A percentile compares a stretch with the other conserved stretches of the same genome.
Evolutionary conservation across 1,284 basidiomycete genomes (phyloP).

Genomic region (Tilletia setariae): DNA sequence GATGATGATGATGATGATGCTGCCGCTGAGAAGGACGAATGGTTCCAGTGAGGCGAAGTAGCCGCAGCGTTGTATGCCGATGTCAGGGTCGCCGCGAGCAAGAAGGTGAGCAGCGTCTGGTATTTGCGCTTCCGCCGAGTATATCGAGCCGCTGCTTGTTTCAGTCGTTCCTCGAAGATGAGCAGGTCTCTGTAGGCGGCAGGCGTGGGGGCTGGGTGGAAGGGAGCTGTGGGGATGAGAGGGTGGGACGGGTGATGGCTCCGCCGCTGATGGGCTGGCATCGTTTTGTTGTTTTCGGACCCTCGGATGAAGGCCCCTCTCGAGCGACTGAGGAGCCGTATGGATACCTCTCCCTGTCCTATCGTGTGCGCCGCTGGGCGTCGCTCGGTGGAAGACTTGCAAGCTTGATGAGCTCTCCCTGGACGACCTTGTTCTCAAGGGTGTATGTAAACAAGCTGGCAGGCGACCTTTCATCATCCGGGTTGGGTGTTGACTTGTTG

Average conservation of each 20-base stretch:
- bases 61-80: slow-evolving; percentile 66
- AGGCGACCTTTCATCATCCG: no score
- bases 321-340: no score
- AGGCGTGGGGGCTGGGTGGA: slow-evolving; percentile 64
- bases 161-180: slow-evolving; percentile 91
- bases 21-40: no score
- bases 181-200: slow-evolving; percentile 83
- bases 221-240: slow-evolving; percentile 22
- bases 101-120: slow-evolving; percentile 72
- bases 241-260: slow-evolving; percentile 1
- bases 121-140: slow-evolving; percentile 79
- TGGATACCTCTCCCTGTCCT: no score
- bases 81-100: slow-evolving; percentile 68
- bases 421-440: background rate
- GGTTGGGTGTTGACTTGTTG: background rate
- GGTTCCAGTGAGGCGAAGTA: background rate
- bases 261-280: slow-evolving; percentile 11
- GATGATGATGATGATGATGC: no score
- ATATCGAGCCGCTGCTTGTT: slow-evolving; percentile 80
- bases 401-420: no score
- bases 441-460: background rate
- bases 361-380: background rate
- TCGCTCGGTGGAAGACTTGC: no score
- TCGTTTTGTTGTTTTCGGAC: background rate
- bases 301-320: background rate